These are phyloP conservation scores for Alternaria solani DNA, from an alignment of 2,329 filamentous ascomycete genomes.

Conservation along the genomic window DNA sequence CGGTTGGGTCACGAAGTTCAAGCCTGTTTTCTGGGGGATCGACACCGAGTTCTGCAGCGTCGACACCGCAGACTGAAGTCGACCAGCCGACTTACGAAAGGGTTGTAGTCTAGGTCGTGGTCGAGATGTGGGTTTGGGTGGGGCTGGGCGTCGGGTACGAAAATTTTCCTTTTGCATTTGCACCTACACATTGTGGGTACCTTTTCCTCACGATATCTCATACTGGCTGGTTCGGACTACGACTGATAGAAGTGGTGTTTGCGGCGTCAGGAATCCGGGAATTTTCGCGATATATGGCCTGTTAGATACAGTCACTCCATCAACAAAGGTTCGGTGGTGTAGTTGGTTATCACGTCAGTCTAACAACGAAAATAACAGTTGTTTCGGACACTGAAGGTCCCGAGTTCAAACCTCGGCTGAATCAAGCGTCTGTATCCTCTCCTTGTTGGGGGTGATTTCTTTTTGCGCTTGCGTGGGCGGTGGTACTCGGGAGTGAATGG, in stretches of 20 bases:
- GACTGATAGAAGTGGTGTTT: too few relatives aligned
- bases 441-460: neutral
- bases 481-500: neutral
- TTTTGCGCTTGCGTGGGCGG: neutral
- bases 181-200: neutral
- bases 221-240: neutral
- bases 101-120: neutral
- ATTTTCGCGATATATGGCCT: neutral
- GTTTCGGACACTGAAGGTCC: constrained; percentile 5
- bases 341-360: constrained; percentile 60
- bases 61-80: constrained; percentile 21
- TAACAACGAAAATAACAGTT: constrained; percentile 42
- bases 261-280: neutral
- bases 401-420: constrained; percentile 4
- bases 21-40: constrained; percentile 23
- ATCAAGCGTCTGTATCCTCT: neutral
- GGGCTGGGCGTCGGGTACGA: neutral
- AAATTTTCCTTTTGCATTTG: neutral
- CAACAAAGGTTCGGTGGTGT: constrained; percentile 49
- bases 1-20: constrained; percentile 24
- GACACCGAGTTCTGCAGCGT: constrained; percentile 12
- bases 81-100: constrained; percentile 15
- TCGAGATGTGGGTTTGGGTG: neutral
- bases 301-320: neutral
- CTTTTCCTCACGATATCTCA: neutral